A percentile compares a stretch with the other conserved stretches of the same genome.
phyloP scores from a whole-genome alignment of 2,329 filamentous ascomycete genomes.

The Colletotrichum noveboracense region DNA sequence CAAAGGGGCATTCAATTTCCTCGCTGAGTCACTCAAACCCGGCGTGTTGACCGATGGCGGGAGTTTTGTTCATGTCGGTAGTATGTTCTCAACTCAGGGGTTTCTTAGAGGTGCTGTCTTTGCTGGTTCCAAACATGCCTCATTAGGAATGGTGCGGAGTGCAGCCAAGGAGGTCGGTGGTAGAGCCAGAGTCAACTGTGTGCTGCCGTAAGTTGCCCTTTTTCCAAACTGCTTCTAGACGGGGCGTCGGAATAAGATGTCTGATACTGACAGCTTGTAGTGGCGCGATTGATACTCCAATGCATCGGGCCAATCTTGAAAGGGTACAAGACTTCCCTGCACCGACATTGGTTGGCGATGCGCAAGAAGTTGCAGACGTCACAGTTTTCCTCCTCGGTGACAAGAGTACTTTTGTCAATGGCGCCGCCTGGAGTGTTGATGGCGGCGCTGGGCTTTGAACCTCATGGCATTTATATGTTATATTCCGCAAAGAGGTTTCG shows the following conservation, averaged over 20 bases:
- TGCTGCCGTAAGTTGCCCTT: not conserved
- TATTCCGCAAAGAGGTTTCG: not conserved
- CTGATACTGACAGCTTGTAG: not conserved
- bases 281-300: slow-evolving; percentile 10
- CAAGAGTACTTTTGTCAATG: slow-evolving; percentile 5
- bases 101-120: slow-evolving; percentile 9
- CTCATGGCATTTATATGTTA: not conserved
- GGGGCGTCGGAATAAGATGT: not conserved
- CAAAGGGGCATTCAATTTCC: slow-evolving; percentile 3
- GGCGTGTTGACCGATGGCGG: not conserved
- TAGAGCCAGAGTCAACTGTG: slow-evolving; percentile 14
- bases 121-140: slow-evolving; percentile 5
- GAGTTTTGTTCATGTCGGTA: slow-evolving; percentile 10
- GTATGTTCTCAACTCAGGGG: slow-evolving; percentile 12
- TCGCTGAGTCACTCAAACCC: not conserved
- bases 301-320: slow-evolving; percentile 9
- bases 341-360: not conserved
- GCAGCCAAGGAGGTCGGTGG: slow-evolving; percentile 3
- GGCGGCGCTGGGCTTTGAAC: not conserved
- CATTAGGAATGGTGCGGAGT: slow-evolving; percentile 5
- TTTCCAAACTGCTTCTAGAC: not conserved
- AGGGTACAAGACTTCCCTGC: slow-evolving; percentile 1
- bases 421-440: slow-evolving; percentile 10
- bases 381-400: slow-evolving; percentile 3
- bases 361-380: slow-evolving; percentile 8